Evolutionary conservation across 768 basidiomycete species (phyloP), one percentile per base, ranked within the genome.

Genomic region (Rhizopogon rudus): DNA sequence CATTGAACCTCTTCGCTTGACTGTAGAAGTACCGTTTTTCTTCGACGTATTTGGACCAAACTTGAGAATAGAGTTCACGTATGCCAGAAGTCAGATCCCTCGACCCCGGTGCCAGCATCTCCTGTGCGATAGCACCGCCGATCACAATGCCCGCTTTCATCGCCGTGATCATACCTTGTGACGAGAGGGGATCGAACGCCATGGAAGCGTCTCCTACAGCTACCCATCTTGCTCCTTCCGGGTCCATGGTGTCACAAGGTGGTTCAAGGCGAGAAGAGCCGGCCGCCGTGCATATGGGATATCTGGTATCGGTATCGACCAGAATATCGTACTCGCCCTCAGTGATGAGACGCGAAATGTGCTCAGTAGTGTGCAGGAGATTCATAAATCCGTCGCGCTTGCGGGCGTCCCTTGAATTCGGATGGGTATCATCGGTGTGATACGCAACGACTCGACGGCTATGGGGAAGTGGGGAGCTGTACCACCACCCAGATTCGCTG

Each of bases 141-240:
- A 70, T 40, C 25, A 64, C 57, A 37, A 57, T 57, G 7, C 72
- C 71, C 53, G 61, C 56, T 35, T 70, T 62, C 44, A 74, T 58
- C 0, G 71, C 67, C 10, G 72, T 73, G 49, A 73, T 71, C 59
- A 74, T 73, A 16, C 73, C 73, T 53, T 73, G 73, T 12, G 72
- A 73, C 8, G 72, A 74, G 7, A 74, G 66, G 7, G 73, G 73
- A 53, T 74, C 73, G 55, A 73, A 74, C 31, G 72, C 68, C 59
- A 72, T 60, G 4, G 72, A 72, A 16, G 73, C 71, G 56, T 74
- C 71, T 2, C 73, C 73, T n/a, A 73, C 71, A 28, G 72, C 67
- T 43, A 61, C 60, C 70, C 71, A 74, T 22, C 56, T 55, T 43
- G 55, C 49, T 29, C 41, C 60, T 22, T 53, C 52, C 31, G 58